These are phyloP conservation scores for Podosphaera fusca DNA, from an alignment of 2,329 filamentous ascomycete genomes.

Conservation along the genomic window DNA sequence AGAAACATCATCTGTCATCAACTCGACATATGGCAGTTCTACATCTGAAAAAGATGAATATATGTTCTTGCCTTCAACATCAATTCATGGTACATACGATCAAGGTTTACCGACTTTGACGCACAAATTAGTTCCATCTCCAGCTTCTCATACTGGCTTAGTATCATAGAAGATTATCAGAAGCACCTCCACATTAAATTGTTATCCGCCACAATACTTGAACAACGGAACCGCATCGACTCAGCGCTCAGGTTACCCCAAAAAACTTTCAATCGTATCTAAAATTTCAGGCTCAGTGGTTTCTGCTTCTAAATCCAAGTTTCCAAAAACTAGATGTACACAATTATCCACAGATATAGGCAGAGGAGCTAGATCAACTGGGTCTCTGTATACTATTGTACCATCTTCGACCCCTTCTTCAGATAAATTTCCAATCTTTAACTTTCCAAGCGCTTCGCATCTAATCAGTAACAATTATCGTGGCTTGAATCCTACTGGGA, in stretches of 20 bases:
- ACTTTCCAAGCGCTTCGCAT: not conserved
- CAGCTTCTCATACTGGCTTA: not conserved
- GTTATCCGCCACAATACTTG: not conserved
- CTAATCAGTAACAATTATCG: not conserved
- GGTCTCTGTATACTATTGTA: not conserved
- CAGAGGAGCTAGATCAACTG: not conserved
- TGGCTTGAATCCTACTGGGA: not conserved
- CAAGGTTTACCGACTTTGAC: not conserved
- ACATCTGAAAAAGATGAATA: not conserved
- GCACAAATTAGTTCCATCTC: not conserved
- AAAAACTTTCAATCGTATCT: not conserved
- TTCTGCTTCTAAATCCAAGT: not conserved
- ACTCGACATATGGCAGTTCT: not conserved
- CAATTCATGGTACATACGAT: not conserved
- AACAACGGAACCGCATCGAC: not conserved
- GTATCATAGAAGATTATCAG: not conserved
- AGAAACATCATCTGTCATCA: not conserved
- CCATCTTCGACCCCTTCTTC: not conserved
- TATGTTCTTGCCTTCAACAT: not conserved
- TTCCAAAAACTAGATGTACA: not conserved
- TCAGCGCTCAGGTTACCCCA: not conserved
- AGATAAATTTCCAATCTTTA: not conserved
- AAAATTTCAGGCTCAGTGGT: not conserved
- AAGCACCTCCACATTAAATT: not conserved
- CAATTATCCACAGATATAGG: not conserved